A percentile compares a stretch with the other conserved stretches of the same genome.
Conservation (phyloP, 306 rosid genomes). For the Sesbania bispinosa region DNA sequence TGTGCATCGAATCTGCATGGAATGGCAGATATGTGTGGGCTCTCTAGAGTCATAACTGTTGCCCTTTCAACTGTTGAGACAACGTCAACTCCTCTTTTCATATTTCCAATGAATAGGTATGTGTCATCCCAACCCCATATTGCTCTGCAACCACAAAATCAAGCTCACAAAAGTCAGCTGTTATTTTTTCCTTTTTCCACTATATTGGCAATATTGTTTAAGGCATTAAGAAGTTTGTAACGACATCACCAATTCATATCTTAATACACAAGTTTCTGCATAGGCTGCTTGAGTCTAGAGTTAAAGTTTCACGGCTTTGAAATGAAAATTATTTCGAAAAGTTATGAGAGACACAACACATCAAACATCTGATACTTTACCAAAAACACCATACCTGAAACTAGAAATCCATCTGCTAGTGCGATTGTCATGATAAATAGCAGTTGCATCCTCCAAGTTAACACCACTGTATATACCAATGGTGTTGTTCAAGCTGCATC, state of each 20-base stretch:
- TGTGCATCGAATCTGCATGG: slow-evolving; percentile 75
- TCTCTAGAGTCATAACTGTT: slow-evolving; percentile 46
- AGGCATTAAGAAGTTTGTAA: no score
- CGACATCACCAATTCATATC: no score
- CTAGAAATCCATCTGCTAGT: slow-evolving; percentile 72
- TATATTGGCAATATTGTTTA: no score
- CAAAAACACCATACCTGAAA: slow-evolving; percentile 64
- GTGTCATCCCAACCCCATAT: slow-evolving; percentile 97
- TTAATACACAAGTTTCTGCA: no score
- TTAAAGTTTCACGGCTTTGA: background rate
- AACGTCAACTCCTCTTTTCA: slow-evolving; percentile 78
- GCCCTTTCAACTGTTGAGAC: slow-evolving; percentile 48
- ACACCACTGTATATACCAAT: slow-evolving; percentile 66
- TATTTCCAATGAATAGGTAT: slow-evolving; percentile 65
- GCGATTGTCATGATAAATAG: slow-evolving; percentile 53
- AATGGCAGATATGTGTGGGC: slow-evolving; percentile 69
- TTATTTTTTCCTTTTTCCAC: background rate
- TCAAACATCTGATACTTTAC: background rate
- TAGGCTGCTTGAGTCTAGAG: background rate
- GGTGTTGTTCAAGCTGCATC: slow-evolving; percentile 56
- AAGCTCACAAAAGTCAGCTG: slow-evolving; percentile 2
- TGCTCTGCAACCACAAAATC: slow-evolving; percentile 57
- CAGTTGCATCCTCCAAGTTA: slow-evolving; percentile 45
- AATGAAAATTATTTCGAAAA: background rate
- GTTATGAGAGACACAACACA: background rate